These are phyloP conservation scores for Phaffomyces opuntiae DNA, from an alignment of 805 yeast species.

Conservation along the genomic window DNA sequence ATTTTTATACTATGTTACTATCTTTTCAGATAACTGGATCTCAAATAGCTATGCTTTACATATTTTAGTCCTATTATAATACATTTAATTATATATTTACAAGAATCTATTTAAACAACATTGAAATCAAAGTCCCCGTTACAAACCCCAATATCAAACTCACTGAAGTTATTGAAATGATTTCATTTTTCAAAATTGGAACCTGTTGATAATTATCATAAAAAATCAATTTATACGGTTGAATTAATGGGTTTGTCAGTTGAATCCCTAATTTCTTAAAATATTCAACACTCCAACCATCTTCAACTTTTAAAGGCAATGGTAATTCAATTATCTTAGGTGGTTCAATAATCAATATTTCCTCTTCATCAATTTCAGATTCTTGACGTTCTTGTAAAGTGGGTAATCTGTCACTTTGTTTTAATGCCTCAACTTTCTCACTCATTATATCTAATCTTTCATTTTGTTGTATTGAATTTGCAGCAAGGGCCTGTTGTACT, in stretches of 20 bases:
- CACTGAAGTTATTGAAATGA: constrained; percentile 1
- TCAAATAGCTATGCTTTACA: too few relatives aligned
- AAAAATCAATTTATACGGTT: constrained; percentile 11
- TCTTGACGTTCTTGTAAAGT: constrained; percentile 12
- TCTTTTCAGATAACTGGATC: too few relatives aligned
- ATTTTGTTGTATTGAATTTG: constrained; percentile 25
- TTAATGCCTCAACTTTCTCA: constrained; percentile 18
- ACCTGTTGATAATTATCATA: background rate
- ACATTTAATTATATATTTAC: too few relatives aligned
- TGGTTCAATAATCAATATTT: constrained; percentile 10
- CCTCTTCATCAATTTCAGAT: constrained; percentile 17
- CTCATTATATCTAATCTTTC: constrained; percentile 23
- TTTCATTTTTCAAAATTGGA: constrained; percentile 1
- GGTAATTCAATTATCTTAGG: constrained; percentile 16
- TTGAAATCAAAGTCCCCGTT: constrained; percentile 6
- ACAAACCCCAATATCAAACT: constrained; percentile 7
- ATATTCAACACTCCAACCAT: background rate
- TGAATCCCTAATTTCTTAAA: background rate
- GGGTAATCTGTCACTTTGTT: constrained; percentile 15
- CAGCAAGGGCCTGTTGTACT: constrained; percentile 49
- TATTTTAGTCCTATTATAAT: too few relatives aligned
- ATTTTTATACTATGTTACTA: too few relatives aligned
- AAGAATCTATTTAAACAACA: background rate
- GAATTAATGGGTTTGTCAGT: constrained; percentile 5
- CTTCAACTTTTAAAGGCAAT: background rate